These are phyloP conservation scores for Colletotrichum orchidophilum DNA, from an alignment of 2,329 filamentous ascomycete species.

Conservation along the genomic window DNA sequence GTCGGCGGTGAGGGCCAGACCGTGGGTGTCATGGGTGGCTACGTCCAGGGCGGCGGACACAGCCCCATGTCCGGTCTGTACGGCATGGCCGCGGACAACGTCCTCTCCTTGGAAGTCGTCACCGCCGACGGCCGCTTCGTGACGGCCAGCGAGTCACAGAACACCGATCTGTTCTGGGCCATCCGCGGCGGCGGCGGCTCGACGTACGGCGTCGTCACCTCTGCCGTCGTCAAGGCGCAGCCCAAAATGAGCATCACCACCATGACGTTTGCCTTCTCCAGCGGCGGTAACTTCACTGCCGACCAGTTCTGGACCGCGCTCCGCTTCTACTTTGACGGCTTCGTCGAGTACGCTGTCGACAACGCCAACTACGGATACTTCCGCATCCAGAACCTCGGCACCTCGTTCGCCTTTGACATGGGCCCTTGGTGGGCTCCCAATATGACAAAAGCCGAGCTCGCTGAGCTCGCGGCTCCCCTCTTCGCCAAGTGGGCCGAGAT, in stretches of 20 bases:
- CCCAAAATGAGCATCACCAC: slow-evolving; percentile 53
- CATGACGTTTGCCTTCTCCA: slow-evolving; percentile 52
- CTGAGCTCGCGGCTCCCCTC: slow-evolving; percentile 45
- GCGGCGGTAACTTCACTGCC: slow-evolving; percentile 34
- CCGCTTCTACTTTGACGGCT: slow-evolving; percentile 38
- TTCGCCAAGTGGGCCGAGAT: slow-evolving; percentile 42
- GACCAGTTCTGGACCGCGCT: slow-evolving; percentile 43
- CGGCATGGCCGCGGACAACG: slow-evolving; percentile 70
- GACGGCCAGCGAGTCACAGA: slow-evolving; percentile 59
- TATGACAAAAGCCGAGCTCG: slow-evolving; percentile 45
- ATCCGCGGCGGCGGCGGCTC: slow-evolving; percentile 59
- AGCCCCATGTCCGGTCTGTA: slow-evolving; percentile 60
- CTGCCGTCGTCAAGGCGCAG: slow-evolving; percentile 62
- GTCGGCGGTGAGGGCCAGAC: slow-evolving; percentile 65
- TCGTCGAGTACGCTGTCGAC: slow-evolving; percentile 38
- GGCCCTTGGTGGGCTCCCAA: slow-evolving; percentile 41
- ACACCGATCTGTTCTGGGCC: slow-evolving; percentile 72
- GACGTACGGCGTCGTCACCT: slow-evolving; percentile 61
- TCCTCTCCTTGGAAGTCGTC: slow-evolving; percentile 67
- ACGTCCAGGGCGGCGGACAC: slow-evolving; percentile 70
- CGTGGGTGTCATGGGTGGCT: slow-evolving; percentile 69
- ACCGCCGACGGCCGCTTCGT: slow-evolving; percentile 60
- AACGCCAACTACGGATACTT: slow-evolving; percentile 40
- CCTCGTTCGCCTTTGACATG: slow-evolving; percentile 44
- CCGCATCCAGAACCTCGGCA: slow-evolving; percentile 37